These are phyloP conservation scores for Pythium monospermum DNA, from an alignment of 352 stramenopile genomes.

Conservation along the genomic window DNA sequence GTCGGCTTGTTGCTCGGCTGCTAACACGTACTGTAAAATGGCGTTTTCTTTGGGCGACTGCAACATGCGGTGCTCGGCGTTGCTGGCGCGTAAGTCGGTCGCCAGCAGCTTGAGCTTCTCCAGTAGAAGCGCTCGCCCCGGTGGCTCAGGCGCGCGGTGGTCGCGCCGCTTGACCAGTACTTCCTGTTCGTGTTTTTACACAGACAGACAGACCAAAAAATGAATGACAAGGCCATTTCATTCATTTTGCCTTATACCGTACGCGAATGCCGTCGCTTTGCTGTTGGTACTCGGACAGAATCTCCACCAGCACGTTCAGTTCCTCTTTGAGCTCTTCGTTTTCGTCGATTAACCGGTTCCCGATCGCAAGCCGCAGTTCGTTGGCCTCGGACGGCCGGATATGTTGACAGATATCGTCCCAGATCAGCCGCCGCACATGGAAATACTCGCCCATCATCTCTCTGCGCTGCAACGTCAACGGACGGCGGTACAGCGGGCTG, in stretches of 20 bases:
- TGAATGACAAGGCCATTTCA: not conserved
- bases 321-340: constrained; percentile 63
- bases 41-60: constrained; percentile 42
- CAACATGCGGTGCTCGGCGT: constrained; percentile 1
- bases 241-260: not conserved
- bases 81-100: constrained; percentile 28
- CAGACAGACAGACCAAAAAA: too few relatives aligned
- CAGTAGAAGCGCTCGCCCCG: constrained; percentile 55
- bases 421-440: constrained; percentile 61
- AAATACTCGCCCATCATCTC: constrained; percentile 54
- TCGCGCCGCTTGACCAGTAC: constrained; percentile 37
- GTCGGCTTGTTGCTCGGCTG: constrained; percentile 3
- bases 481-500: too few relatives aligned
- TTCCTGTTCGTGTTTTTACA: constrained; percentile 50
- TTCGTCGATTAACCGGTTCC: constrained; percentile 58
- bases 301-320: constrained; percentile 57
- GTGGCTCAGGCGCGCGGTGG: constrained; percentile 48
- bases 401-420: constrained; percentile 62
- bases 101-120: constrained; percentile 71
- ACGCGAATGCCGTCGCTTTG: constrained; percentile 76
- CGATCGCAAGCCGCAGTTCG: constrained; percentile 55
- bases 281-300: constrained; percentile 74
- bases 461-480: not conserved
- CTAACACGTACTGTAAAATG: constrained; percentile 59
- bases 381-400: constrained; percentile 49